A percentile compares a stretch with the other conserved stretches of the same genome.
Conservation (phyloP, 2,329 filamentous ascomycete species). For the Trichocomaceae sp. region DNA sequence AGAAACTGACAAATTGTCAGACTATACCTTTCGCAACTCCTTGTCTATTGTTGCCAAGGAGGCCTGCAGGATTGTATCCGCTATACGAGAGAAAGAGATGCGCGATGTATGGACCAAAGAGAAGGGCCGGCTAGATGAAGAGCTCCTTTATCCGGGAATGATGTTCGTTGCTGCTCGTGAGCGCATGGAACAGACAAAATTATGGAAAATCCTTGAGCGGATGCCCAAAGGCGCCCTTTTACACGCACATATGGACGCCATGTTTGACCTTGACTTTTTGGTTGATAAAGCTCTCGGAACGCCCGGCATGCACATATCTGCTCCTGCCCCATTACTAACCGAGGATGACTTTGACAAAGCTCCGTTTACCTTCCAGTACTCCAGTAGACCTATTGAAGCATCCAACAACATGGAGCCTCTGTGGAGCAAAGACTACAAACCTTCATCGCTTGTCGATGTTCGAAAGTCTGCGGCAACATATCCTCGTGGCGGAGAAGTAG, state of each 20-base stretch:
- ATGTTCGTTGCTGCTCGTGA: constrained; percentile 84
- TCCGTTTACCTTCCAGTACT: constrained; percentile 57
- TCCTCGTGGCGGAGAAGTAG: constrained; percentile 61
- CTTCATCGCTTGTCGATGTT: constrained; percentile 54
- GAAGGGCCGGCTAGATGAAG: constrained; percentile 43
- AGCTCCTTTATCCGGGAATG: constrained; percentile 76
- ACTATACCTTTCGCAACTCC: constrained; percentile 33
- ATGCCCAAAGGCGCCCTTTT: constrained; percentile 72
- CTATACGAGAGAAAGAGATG: constrained; percentile 72
- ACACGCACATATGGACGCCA: constrained; percentile 85
- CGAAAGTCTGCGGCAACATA: constrained; percentile 63
- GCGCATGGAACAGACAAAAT: constrained; percentile 74
- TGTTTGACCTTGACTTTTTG: constrained; percentile 80
- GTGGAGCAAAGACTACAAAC: constrained; percentile 60
- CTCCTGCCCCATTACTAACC: constrained; percentile 52
- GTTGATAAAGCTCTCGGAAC: constrained; percentile 63
- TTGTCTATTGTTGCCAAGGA: constrained; percentile 72
- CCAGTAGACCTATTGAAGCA: constrained; percentile 40
- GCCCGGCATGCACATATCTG: constrained; percentile 65
- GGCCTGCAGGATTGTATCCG: constrained; percentile 72
- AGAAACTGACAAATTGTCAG: constrained; percentile 14
- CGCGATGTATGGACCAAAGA: constrained; percentile 70
- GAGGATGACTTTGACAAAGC: constrained; percentile 49
- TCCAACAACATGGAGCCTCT: constrained; percentile 46
- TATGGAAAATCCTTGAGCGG: constrained; percentile 75